Evolutionary conservation across 2,329 filamentous ascomycete species (phyloP), one percentile per base, ranked within the genome.

Genomic region (Raffaelea arxii): DNA sequence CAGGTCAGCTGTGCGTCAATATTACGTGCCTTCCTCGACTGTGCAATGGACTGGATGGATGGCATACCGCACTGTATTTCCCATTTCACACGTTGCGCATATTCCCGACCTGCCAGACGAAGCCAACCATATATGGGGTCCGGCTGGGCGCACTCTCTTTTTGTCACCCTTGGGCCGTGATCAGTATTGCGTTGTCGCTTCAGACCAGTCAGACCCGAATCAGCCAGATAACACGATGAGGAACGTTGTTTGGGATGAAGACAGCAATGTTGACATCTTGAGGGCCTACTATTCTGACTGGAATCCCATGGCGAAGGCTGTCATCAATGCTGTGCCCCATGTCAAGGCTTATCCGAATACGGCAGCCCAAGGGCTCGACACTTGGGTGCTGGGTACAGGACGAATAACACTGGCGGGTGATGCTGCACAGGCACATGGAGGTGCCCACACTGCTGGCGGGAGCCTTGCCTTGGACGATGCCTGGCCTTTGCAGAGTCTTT

Each of bases 41-140:
- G 57, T 68, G 1, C 55, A 51, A 5, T 70, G 67, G 61, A 71
- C 65, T 6, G 68, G 69, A 4, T 67, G 67, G 58, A 61, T 70
- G 5, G 62, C 66, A 6, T 64, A 70, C 46, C 62, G 70, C 12
- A 65, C 69, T 12, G 69, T 69, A 0, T 72, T 71, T 35, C 65
- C 68, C 41, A 53, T 57, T 2, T 63, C 63, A 0, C 57, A 66
- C 51, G 58, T 72, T 2, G 56, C 59, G 9, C 59, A 65, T 43
- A 62, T 72, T n/a, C 54, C 59, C 5, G 60, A 64, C 38, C 51
- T 69, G 25, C 65, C 58, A 3, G 56, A 65, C 22, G 68, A 72
- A 50, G 68, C 69, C 1, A 61, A 61, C 6, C 70, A 72, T 49
- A 61, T 66, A 56, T 70, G 67, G 67, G 66, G 65, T 1, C 64